phyloP scores from a whole-genome alignment of 352 stramenopile species.

The Globisporangium canariense region DNA sequence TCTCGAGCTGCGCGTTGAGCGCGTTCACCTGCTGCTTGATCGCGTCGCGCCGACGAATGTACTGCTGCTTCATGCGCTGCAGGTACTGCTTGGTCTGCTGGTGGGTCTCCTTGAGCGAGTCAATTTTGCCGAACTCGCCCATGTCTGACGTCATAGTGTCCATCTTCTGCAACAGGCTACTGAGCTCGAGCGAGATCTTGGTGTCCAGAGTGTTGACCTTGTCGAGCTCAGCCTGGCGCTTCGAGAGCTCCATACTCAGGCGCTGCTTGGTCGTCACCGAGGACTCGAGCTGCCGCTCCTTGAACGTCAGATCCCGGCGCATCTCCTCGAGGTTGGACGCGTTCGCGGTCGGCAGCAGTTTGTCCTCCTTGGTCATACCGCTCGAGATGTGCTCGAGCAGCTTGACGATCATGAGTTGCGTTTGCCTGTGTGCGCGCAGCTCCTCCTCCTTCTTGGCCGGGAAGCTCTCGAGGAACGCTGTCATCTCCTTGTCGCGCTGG shows the following conservation, averaged over 20 bases:
- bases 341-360: constrained; percentile 61
- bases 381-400: constrained; percentile 90
- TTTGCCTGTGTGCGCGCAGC: constrained; percentile 40
- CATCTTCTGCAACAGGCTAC: constrained; percentile 83
- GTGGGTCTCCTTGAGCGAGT: constrained; percentile 80
- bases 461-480: constrained; percentile 82
- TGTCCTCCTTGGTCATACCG: constrained; percentile 64
- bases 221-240: constrained; percentile 85
- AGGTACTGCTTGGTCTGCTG: constrained; percentile 76
- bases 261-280: constrained; percentile 86
- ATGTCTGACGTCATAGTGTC: constrained; percentile 86
- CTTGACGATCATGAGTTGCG: constrained; percentile 83
- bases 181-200: constrained; percentile 85
- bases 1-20: constrained; percentile 64
- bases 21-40: constrained; percentile 84
- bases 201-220: constrained; percentile 91
- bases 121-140: constrained; percentile 85
- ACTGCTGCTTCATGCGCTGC: constrained; percentile 73
- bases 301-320: constrained; percentile 86
- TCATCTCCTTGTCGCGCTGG: constrained; percentile 92
- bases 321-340: constrained; percentile 82
- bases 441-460: constrained; percentile 69
- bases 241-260: constrained; percentile 81
- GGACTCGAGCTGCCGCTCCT: constrained; percentile 91
- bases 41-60: constrained; percentile 77